Evolutionary conservation across 257 asterid genomes (phyloP).

Genomic region (Salvia hispanica): DNA sequence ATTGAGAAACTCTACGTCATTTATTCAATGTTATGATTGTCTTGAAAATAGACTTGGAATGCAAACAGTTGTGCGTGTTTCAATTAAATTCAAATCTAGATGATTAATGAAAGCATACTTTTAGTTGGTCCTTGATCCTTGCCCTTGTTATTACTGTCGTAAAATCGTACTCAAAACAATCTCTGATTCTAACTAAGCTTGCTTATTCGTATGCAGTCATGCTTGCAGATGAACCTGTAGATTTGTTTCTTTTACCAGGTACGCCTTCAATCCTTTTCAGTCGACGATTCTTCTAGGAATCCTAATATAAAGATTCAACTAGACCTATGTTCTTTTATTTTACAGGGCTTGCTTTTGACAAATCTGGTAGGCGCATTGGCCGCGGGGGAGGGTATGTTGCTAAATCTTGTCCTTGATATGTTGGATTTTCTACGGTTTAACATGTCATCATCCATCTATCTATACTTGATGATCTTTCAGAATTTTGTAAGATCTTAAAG

Average conservation of each 20-base stretch:
- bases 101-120: not conserved
- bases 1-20: not conserved
- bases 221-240: slow-evolving; percentile 84
- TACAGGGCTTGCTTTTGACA: slow-evolving; percentile 94
- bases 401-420: slow-evolving; percentile 9
- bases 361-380: slow-evolving; percentile 88
- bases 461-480: slow-evolving; percentile 8
- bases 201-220: slow-evolving; percentile 59
- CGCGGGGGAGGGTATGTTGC: slow-evolving; percentile 96
- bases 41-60: not conserved
- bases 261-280: slow-evolving; percentile 29
- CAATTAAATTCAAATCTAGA: not conserved
- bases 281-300: not conserved
- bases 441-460: not conserved
- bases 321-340: not conserved
- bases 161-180: not conserved
- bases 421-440: not conserved
- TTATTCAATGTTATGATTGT: not conserved
- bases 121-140: not conserved
- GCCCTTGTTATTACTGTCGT: not conserved
- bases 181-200: slow-evolving; percentile 19
- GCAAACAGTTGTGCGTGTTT: not conserved
- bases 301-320: not conserved
- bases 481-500: not conserved
- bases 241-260: slow-evolving; percentile 91